These are phyloP conservation scores for Phytopythium sindhum DNA, from an alignment of 352 stramenopile genomes.

Conservation along the genomic window DNA sequence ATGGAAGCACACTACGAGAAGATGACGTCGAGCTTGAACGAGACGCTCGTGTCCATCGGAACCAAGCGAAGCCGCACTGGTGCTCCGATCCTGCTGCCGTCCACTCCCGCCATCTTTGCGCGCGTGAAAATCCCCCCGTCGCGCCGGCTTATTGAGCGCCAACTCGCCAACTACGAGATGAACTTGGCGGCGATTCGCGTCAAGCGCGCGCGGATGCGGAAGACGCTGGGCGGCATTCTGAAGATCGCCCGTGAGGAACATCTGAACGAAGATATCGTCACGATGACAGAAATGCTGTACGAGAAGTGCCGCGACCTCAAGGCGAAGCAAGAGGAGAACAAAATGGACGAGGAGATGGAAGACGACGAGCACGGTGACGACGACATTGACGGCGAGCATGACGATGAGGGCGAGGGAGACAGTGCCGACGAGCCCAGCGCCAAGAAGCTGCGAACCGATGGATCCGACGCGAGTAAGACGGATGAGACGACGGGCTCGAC, in stretches of 20 bases:
- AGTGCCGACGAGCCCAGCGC: conserved; percentile 25
- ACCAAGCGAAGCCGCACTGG: conserved; percentile 35
- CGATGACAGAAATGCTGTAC: conserved; percentile 47
- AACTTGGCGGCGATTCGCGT: conserved; percentile 48
- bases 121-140: conserved; percentile 63
- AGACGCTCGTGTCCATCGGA: conserved; percentile 45
- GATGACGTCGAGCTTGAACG: conserved; percentile 51
- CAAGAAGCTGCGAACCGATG: conserved; percentile 34
- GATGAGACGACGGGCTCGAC: neutral
- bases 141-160: conserved; percentile 62
- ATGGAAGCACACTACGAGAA: conserved; percentile 70
- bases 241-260: conserved; percentile 64
- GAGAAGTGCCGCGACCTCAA: conserved; percentile 53
- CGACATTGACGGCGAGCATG: conserved; percentile 9
- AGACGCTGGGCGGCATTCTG: conserved; percentile 45
- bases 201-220: conserved; percentile 44
- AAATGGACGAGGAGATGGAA: conserved; percentile 19
- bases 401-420: conserved; percentile 7
- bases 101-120: conserved; percentile 43
- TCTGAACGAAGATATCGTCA: conserved; percentile 49
- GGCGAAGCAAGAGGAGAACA: conserved; percentile 43
- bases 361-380: conserved; percentile 15
- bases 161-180: conserved; percentile 62
- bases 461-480: conserved; percentile 8
- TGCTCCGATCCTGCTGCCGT: conserved; percentile 18